Percentiles rank a stretch among this genome's conserved stretches.
Evolutionary conservation across 768 basidiomycete genomes (phyloP).

Genomic region (Panaeolus papilionaceus): DNA sequence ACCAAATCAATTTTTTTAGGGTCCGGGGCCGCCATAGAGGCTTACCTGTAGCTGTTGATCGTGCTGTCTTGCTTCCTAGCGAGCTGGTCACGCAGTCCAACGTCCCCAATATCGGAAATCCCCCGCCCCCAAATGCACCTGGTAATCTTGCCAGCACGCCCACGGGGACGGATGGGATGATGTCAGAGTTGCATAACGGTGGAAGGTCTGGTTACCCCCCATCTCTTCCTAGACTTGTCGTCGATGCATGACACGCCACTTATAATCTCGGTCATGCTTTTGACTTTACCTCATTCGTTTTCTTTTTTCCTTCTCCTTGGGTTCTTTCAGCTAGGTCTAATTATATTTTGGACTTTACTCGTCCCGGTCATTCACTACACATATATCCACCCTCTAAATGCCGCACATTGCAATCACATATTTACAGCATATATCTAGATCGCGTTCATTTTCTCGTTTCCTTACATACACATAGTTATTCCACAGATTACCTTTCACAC

Average conservation of each 20-base stretch:
- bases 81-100: constrained; percentile 33
- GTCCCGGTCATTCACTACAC: background rate
- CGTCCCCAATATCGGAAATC: background rate
- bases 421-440: too few species aligned
- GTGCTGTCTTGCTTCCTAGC: constrained; percentile 52
- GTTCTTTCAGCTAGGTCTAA: background rate
- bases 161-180: background rate
- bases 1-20: constrained; percentile 33
- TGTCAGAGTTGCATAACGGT: background rate
- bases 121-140: background rate
- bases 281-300: background rate
- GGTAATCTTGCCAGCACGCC: background rate
- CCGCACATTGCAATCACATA: background rate
- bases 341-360: background rate
- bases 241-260: background rate
- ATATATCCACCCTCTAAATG: background rate
- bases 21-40: constrained; percentile 78
- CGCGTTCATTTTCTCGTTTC: too few species aligned
- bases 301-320: background rate
- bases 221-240: background rate
- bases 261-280: background rate
- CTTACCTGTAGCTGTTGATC: constrained; percentile 69
- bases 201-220: background rate
- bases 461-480: background rate
- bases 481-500: background rate